phyloP scores from a whole-genome alignment of 2,329 filamentous ascomycete genomes.

The Cordyceps farinosa region DNA sequence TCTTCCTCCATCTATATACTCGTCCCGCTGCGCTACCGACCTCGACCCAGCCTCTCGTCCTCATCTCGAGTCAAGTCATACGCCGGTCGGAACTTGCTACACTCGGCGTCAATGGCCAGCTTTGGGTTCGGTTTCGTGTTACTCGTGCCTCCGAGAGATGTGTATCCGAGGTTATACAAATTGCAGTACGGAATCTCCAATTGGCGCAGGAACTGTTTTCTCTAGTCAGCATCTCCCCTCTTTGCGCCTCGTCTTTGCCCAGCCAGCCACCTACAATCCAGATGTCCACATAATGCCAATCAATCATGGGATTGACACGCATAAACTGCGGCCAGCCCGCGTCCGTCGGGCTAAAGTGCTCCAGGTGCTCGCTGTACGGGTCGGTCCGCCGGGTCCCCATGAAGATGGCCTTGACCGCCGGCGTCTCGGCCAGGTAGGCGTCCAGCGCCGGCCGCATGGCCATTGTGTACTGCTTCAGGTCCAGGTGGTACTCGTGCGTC shows the following conservation, averaged over 20 bases:
- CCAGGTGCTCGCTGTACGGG: conserved; percentile 76
- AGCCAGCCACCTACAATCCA: conserved; percentile 67
- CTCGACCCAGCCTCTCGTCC: conserved; percentile 74
- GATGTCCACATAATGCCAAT: conserved; percentile 95
- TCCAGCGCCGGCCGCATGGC: conserved; percentile 80
- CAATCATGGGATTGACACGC: conserved; percentile 90
- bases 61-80: conserved; percentile 72
- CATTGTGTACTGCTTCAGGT: conserved; percentile 68
- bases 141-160: conserved; percentile 82
- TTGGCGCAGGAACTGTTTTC: conserved; percentile 69
- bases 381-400: conserved; percentile 79
- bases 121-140: conserved; percentile 89
- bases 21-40: conserved; percentile 38
- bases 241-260: neutral
- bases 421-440: conserved; percentile 65
- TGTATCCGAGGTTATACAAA: conserved; percentile 86
- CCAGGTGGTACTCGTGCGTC: conserved; percentile 66
- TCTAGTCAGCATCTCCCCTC: conserved; percentile 20
- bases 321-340: conserved; percentile 88
- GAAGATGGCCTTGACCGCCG: conserved; percentile 58
- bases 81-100: conserved; percentile 60
- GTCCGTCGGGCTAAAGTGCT: conserved; percentile 84
- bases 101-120: conserved; percentile 43
- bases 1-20: neutral
- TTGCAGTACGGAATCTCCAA: conserved; percentile 78